A percentile compares a stretch with the other conserved stretches of the same genome.
These are phyloP conservation scores for Mycena belliarum DNA, from an alignment of 768 basidiomycete species.

Conservation along the genomic window DNA sequence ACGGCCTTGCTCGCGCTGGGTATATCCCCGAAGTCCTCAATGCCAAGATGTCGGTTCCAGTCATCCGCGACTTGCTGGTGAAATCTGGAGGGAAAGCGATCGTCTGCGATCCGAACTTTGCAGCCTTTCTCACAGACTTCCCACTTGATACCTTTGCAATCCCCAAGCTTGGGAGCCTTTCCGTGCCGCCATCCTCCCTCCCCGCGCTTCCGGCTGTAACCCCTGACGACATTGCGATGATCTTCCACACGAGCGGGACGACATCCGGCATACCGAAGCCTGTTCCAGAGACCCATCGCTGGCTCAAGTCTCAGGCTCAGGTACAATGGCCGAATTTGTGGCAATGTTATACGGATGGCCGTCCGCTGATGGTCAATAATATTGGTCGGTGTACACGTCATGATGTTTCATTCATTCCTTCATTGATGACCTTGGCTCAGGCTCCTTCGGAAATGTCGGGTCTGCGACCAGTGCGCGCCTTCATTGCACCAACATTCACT, in stretches of 20 bases:
- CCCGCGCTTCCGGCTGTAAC: not conserved
- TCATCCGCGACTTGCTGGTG: constrained; percentile 1
- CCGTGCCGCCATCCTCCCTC: not conserved
- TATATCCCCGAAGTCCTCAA: constrained; percentile 28
- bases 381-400: not conserved
- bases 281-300: constrained; percentile 24
- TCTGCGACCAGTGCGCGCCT: not conserved
- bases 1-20: constrained; percentile 25
- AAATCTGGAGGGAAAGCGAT: not conserved
- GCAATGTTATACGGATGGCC: constrained; percentile 3
- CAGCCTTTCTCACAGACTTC: not conserved
- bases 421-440: not conserved
- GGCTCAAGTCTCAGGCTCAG: constrained; percentile 4
- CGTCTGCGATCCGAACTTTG: not conserved
- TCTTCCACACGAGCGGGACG: constrained; percentile 32
- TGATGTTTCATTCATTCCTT: no score
- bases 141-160: not conserved
- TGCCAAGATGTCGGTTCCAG: not conserved
- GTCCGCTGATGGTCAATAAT: constrained; percentile 3
- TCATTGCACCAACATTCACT: not conserved
- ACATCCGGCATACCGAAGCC: constrained; percentile 29
- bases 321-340: not conserved
- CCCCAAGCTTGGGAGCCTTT: not conserved
- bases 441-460: constrained; percentile 7
- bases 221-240: constrained; percentile 24